These are phyloP conservation scores for Calocybe cyanea DNA, from an alignment of 768 basidiomycete species.

Conservation along the genomic window DNA sequence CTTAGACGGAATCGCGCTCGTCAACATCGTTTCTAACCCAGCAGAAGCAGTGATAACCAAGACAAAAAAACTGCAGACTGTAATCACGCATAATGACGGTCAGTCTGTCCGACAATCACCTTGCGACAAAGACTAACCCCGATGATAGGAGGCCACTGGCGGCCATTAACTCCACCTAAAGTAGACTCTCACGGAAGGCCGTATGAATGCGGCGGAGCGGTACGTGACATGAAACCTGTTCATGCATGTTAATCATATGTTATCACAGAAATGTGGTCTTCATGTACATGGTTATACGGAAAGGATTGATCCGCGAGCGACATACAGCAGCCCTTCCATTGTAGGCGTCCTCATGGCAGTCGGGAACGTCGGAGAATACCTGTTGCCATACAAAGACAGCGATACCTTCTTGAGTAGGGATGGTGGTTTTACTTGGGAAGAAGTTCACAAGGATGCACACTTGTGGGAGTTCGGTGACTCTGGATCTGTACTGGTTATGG, in stretches of 20 bases:
- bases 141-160: slow-evolving; percentile 77
- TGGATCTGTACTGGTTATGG: slow-evolving; percentile 89
- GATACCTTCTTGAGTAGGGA: slow-evolving; percentile 97
- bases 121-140: slow-evolving; percentile 1
- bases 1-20: slow-evolving; percentile 90
- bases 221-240: slow-evolving; percentile 24
- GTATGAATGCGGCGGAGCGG: slow-evolving; percentile 71
- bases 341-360: slow-evolving; percentile 95
- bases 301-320: slow-evolving; percentile 83
- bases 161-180: slow-evolving; percentile 68
- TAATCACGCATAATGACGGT: slow-evolving; percentile 98
- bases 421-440: slow-evolving; percentile 97
- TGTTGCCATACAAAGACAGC: slow-evolving; percentile 78
- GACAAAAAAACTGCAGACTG: slow-evolving; percentile 71
- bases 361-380: slow-evolving; percentile 86
- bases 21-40: slow-evolving; percentile 87
- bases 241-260: neutral
- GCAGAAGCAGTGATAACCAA: slow-evolving; percentile 68
- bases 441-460: slow-evolving; percentile 97
- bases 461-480: slow-evolving; percentile 99
- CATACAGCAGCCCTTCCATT: slow-evolving; percentile 89
- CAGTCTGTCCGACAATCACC: slow-evolving; percentile 17
- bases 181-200: slow-evolving; percentile 68
- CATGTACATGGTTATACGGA: slow-evolving; percentile 97
- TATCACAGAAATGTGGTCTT: slow-evolving; percentile 69